These are phyloP conservation scores for Alternaria ethzedia DNA, from an alignment of 2,329 filamentous ascomycete species.

Conservation along the genomic window DNA sequence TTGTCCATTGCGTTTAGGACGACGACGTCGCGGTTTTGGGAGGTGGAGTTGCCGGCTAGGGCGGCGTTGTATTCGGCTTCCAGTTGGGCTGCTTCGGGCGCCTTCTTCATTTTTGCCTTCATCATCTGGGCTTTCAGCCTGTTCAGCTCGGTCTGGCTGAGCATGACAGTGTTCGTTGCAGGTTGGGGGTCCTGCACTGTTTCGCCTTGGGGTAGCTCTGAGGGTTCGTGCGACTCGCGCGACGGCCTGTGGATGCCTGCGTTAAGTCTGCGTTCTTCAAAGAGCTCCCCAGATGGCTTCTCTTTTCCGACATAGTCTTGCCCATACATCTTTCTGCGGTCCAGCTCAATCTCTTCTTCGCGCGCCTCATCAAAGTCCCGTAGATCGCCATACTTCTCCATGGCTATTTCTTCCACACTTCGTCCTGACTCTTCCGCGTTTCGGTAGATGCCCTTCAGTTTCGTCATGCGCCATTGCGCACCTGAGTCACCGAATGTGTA, in stretches of 20 bases:
- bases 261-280: slow-evolving; percentile 73
- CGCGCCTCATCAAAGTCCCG: slow-evolving; percentile 89
- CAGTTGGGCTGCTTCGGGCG: slow-evolving; percentile 75
- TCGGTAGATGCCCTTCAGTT: slow-evolving; percentile 83
- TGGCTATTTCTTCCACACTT: slow-evolving; percentile 80
- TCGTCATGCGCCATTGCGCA: slow-evolving; percentile 96
- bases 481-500: slow-evolving; percentile 91
- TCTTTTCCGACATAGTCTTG: slow-evolving; percentile 83
- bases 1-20: slow-evolving; percentile 89
- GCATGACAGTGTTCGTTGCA: slow-evolving; percentile 55
- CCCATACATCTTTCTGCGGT: slow-evolving; percentile 82
- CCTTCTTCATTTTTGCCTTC: slow-evolving; percentile 87
- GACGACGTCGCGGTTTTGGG: slow-evolving; percentile 70
- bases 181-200: slow-evolving; percentile 63
- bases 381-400: slow-evolving; percentile 81
- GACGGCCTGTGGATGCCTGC: slow-evolving; percentile 56
- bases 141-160: slow-evolving; percentile 84
- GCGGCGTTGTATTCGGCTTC: slow-evolving; percentile 85
- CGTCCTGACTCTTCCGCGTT: slow-evolving; percentile 75
- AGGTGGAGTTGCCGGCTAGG: slow-evolving; percentile 65
- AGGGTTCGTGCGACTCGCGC: slow-evolving; percentile 30
- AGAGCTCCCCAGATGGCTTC: slow-evolving; percentile 87
- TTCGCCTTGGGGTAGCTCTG: slow-evolving; percentile 59
- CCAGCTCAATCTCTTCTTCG: slow-evolving; percentile 91
- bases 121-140: slow-evolving; percentile 91